Evolutionary conservation across 2,329 filamentous ascomycete genomes (phyloP).

Genomic region (Ciborinia camelliae): DNA sequence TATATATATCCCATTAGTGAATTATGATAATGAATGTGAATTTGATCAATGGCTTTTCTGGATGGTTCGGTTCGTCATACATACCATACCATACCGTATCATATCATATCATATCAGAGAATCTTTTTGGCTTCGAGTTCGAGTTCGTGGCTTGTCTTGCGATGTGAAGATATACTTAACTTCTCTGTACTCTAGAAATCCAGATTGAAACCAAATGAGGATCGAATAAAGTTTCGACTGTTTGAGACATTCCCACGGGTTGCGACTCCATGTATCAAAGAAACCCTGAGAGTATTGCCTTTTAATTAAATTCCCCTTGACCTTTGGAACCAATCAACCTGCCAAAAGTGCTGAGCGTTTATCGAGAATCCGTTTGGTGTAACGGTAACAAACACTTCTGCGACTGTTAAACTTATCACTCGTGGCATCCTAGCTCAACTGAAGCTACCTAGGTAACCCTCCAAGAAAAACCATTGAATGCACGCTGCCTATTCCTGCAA

Average conservation of each 20-base stretch:
- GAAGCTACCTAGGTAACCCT: background rate
- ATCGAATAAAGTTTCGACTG: background rate
- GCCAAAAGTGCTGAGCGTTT: constrained; percentile 9
- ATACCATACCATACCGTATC: too few species aligned
- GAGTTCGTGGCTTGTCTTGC: background rate
- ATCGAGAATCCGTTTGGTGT: background rate
- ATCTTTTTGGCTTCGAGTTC: background rate
- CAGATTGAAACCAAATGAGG: background rate
- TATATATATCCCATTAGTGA: background rate
- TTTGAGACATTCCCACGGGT: constrained; percentile 9
- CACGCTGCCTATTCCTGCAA: background rate
- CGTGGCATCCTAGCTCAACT: constrained; percentile 10
- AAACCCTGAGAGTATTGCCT: background rate
- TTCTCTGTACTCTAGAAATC: background rate
- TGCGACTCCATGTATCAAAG: background rate
- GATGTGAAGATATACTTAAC: background rate
- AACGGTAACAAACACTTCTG: background rate
- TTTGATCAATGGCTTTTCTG: too few species aligned
- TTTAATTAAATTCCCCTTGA: background rate
- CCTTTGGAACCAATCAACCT: constrained; percentile 2
- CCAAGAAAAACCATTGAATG: background rate
- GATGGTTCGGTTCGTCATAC: too few species aligned
- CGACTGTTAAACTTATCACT: constrained; percentile 10
- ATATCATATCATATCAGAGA: too few species aligned
- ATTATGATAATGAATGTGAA: too few species aligned